phyloP scores from a whole-genome alignment of 2,329 filamentous ascomycete genomes.

The Aspergillus sp. region DNA sequence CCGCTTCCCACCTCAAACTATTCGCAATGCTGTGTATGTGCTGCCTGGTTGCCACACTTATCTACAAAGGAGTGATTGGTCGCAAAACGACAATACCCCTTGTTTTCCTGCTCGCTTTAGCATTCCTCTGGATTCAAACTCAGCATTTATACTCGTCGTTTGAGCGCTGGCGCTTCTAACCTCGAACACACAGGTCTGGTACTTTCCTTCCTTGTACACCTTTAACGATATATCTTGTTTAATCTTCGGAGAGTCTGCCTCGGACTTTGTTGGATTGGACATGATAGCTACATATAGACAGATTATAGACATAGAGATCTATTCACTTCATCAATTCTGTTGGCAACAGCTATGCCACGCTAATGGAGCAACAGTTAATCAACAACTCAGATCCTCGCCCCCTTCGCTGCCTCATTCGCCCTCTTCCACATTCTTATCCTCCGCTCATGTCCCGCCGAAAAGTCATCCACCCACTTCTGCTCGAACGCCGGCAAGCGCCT shows the following conservation, averaged over 20 bases:
- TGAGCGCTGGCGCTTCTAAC: constrained; percentile 13
- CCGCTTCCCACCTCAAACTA: constrained; percentile 4
- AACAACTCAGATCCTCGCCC: not conserved
- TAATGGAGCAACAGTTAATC: not conserved
- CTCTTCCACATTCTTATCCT: constrained; percentile 64
- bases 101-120: not conserved
- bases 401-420: constrained; percentile 46
- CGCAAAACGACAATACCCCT: constrained; percentile 11
- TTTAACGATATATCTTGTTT: not conserved
- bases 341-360: not conserved
- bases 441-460: constrained; percentile 59
- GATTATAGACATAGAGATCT: not conserved
- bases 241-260: not conserved
- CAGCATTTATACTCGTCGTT: not conserved
- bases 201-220: not conserved
- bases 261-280: not conserved
- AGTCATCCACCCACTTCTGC: constrained; percentile 47
- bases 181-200: not conserved
- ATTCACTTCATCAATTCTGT: not conserved
- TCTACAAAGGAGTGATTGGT: constrained; percentile 6
- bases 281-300: constrained; percentile 8
- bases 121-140: not conserved
- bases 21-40: constrained; percentile 24
- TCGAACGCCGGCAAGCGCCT: constrained; percentile 50
- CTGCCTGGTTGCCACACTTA: constrained; percentile 16